phyloP scores from a whole-genome alignment of 495 filamentous ascomycete species.

The Acidiella bohemica region DNA sequence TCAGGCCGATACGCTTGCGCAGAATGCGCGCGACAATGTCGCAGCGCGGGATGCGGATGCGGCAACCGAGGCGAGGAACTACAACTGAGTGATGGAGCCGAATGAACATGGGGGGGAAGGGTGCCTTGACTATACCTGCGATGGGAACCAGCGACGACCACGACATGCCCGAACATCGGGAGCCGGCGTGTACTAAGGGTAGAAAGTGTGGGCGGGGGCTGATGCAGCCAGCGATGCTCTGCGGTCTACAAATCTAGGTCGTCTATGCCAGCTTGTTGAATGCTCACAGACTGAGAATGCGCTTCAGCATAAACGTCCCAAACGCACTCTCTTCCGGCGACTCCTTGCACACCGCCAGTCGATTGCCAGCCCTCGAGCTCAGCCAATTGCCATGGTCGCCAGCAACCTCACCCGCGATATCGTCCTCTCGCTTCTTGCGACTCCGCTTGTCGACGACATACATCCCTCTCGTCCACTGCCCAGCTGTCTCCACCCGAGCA shows the following conservation, averaged over 20 bases:
- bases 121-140: too few species aligned
- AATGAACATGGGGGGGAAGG: too few species aligned
- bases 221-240: too few species aligned
- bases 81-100: slow-evolving; percentile 15
- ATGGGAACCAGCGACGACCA: too few species aligned
- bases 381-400: slow-evolving; percentile 66
- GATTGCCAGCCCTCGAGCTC: slow-evolving; percentile 54
- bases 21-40: slow-evolving; percentile 16
- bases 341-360: slow-evolving; percentile 54
- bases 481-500: slow-evolving; percentile 71
- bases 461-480: slow-evolving; percentile 92
- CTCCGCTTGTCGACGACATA: slow-evolving; percentile 67
- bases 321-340: slow-evolving; percentile 41
- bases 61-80: slow-evolving; percentile 15
- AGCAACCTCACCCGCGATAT: slow-evolving; percentile 34
- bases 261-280: too few species aligned
- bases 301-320: slow-evolving; percentile 26
- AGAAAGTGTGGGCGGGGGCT: too few species aligned
- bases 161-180: too few species aligned
- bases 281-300: slow-evolving; percentile 29
- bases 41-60: slow-evolving; percentile 20
- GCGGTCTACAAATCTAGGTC: too few species aligned
- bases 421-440: slow-evolving; percentile 39
- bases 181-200: too few species aligned
- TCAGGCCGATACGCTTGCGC: slow-evolving; percentile 15